phyloP scores from a whole-genome alignment of 345 rosid species.

The Populus simonii region DNA sequence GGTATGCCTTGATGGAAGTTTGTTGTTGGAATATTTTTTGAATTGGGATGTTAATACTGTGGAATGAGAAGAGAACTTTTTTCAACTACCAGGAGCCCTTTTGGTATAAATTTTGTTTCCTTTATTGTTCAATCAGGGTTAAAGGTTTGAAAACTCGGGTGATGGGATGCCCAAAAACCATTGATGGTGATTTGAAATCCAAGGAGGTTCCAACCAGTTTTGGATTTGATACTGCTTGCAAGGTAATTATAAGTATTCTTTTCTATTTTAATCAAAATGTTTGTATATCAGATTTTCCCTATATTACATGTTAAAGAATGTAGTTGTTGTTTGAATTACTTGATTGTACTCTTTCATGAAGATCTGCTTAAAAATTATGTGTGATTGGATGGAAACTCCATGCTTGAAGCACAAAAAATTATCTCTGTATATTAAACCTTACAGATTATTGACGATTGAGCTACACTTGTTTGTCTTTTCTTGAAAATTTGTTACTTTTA shows the following conservation, averaged over 20 bases:
- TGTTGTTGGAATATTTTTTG: not conserved
- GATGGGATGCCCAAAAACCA: conserved; percentile 98
- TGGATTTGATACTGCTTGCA: conserved; percentile 99
- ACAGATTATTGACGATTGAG: not conserved
- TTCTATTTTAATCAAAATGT: not conserved
- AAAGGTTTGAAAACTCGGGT: conserved; percentile 83
- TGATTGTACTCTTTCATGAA: not conserved
- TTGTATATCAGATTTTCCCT: not conserved
- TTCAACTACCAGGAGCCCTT: not conserved
- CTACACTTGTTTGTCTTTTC: not conserved
- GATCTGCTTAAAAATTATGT: not conserved
- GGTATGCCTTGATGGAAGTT: conserved; percentile 30
- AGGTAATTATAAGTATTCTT: conserved; percentile 42
- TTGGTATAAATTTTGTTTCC: not conserved
- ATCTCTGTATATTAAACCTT: not conserved
- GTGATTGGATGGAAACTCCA: not conserved
- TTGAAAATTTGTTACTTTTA: not conserved
- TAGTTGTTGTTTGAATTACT: not conserved
- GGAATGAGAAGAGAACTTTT: not conserved
- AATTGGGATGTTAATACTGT: not conserved
- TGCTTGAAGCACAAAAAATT: not conserved
- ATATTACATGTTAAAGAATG: not conserved
- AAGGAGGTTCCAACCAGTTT: conserved; percentile 97
- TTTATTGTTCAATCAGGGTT: conserved; percentile 39
- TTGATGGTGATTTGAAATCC: conserved; percentile 97